Base-by-base conservation (phyloP, 257 asterid genomes). In the Ilex aquifolium region DNA sequence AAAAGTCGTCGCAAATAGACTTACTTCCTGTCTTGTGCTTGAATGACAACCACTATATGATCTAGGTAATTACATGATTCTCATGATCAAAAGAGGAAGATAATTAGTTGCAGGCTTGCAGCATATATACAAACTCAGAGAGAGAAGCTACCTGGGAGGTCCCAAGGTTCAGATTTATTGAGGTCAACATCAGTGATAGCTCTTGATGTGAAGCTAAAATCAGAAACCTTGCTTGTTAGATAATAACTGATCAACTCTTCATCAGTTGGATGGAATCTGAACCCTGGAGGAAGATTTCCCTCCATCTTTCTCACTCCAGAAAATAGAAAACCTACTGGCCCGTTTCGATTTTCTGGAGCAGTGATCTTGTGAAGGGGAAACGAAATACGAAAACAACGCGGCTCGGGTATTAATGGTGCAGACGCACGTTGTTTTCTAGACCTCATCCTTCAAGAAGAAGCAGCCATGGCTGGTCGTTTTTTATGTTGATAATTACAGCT, bases 141-240 rank as follows among this genome's bases (percentile, higher is more conserved):
- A 7, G 27, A 10, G 11, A 0, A 46, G 52, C 13, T 46, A 88
- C 96, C 96, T 62, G 96, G 96, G 66, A 89, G 96, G 27, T 89
- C 96, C 96, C 96, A 89, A 7, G 96, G 96, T 64, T 89, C 96
- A 48, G 81, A 84, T 77, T 86, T 89, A 56, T 85, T 85, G 10
- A 85, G 79, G 83, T 85, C 94, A 79, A 85, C 94, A 73, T 85
- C 94, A 52, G 78, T 71, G 65, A 85, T 61, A 16, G 87, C 94
- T 56, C 75, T 79, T 1, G 88, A 55, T 30, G 83, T 65, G 60
- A 85, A 85, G 13, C 64, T 76, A n/a, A 79, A 78, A 65, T 83
- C 83, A 5, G 88, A 78, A 50, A 84, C 85, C 62, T 89, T 89
- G 62, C 73, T 86, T 10, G 67, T 73, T 2, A 89, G 84, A 68